These are phyloP conservation scores for Populus tremula DNA, from an alignment of 345 rosid species.

Conservation along the genomic window DNA sequence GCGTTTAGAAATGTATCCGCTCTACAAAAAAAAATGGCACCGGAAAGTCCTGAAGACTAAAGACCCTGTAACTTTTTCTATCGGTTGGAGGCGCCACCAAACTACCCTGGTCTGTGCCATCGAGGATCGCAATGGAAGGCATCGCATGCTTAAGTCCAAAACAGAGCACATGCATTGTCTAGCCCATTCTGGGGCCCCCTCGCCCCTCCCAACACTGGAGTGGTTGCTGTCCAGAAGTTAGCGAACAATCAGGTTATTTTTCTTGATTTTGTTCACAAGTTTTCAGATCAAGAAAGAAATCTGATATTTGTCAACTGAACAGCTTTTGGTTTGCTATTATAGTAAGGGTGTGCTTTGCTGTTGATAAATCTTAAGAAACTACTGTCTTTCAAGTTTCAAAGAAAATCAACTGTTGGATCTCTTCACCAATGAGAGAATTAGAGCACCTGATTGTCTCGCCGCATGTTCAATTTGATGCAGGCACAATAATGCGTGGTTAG, in stretches of 20 bases:
- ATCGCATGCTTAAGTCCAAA: conserved; percentile 93
- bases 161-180: conserved; percentile 96
- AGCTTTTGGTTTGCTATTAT: background rate
- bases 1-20: too few relatives aligned
- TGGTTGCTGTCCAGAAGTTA: conserved; percentile 78
- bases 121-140: conserved; percentile 83
- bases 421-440: background rate
- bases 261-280: conserved; percentile 5
- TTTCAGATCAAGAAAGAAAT: background rate
- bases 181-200: conserved; percentile 97
- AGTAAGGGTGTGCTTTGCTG: background rate
- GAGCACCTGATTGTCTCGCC: background rate
- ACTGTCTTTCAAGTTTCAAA: background rate
- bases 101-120: conserved; percentile 79
- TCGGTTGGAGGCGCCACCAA: conserved; percentile 96
- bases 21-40: conserved; percentile 66
- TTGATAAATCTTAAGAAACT: background rate
- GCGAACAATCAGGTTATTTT: conserved; percentile 70
- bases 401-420: background rate
- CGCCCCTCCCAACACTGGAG: conserved; percentile 87
- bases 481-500: conserved; percentile 9
- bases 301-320: conserved; percentile 1
- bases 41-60: conserved; percentile 78
- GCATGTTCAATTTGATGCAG: background rate
- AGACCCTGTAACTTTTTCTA: conserved; percentile 84